phyloP scores from a whole-genome alignment of 495 filamentous ascomycete genomes.

The Staphylotrichum tortipilum region DNA sequence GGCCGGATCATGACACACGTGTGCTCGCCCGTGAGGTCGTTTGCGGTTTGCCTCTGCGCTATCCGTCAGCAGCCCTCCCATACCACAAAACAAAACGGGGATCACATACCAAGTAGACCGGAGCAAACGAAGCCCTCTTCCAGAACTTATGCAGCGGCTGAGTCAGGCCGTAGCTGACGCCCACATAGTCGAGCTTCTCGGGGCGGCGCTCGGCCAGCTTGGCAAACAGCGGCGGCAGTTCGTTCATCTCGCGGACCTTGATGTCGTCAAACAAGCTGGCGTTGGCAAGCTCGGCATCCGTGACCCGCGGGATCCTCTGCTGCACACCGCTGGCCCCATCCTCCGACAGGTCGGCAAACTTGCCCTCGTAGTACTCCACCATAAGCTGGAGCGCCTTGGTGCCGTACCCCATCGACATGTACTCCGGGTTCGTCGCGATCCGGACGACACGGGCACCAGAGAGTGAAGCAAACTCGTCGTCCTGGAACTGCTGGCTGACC shows the following conservation, averaged over 20 bases:
- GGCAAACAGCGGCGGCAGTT: constrained; percentile 88
- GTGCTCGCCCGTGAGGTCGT: constrained; percentile 94
- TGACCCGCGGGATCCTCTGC: constrained; percentile 65
- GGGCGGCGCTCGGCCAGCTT: constrained; percentile 79
- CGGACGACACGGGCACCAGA: constrained; percentile 89
- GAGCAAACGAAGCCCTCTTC: constrained; percentile 77
- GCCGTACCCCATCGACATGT: constrained; percentile 85
- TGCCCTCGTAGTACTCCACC: constrained; percentile 88
- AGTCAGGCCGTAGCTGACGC: constrained; percentile 92
- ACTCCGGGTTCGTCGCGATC: constrained; percentile 95
- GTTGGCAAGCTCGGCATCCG: constrained; percentile 72
- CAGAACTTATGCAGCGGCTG: constrained; percentile 89
- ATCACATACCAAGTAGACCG: constrained; percentile 63
- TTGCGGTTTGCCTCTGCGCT: constrained; percentile 71
- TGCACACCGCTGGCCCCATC: constrained; percentile 39
- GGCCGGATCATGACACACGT: constrained; percentile 94
- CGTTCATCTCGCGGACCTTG: constrained; percentile 78
- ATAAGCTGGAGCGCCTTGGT: constrained; percentile 78
- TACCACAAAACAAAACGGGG: neutral
- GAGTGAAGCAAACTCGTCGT: constrained; percentile 88
- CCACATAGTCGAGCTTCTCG: constrained; percentile 78
- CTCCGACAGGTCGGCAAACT: constrained; percentile 76
- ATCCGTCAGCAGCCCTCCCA: neutral
- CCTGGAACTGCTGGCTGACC: constrained; percentile 96
- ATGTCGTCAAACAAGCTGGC: constrained; percentile 76